Conservation (phyloP, 352 stramenopile genomes). For the Phytophthora multivora region DNA sequence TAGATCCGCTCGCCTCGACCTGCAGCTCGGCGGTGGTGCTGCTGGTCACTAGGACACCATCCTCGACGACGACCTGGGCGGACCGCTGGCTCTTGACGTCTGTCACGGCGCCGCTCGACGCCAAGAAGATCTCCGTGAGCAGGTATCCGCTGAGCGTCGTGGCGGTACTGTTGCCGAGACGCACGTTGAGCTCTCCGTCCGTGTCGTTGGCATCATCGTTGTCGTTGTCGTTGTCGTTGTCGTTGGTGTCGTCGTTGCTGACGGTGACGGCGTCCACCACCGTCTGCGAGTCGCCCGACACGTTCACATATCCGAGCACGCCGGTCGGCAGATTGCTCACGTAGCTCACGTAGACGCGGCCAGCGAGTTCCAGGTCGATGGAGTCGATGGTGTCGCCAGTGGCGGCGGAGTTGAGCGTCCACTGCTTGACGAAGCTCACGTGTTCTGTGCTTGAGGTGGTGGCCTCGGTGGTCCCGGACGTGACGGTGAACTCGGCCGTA, state of each 20-base stretch:
- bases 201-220: slow-evolving; percentile 27
- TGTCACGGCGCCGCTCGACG: slow-evolving; percentile 26
- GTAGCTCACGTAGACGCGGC: slow-evolving; percentile 36
- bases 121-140: slow-evolving; percentile 39
- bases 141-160: slow-evolving; percentile 29
- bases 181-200: slow-evolving; percentile 29
- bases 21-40: slow-evolving; percentile 31
- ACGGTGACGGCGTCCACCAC: slow-evolving; percentile 33
- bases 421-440: slow-evolving; percentile 36
- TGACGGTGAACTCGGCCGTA: slow-evolving; percentile 32
- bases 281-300: slow-evolving; percentile 34
- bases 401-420: slow-evolving; percentile 27
- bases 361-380: slow-evolving; percentile 33
- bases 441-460: slow-evolving; percentile 25
- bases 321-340: slow-evolving; percentile 24
- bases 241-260: slow-evolving; percentile 22
- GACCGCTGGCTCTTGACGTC: slow-evolving; percentile 34
- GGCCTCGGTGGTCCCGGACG: slow-evolving; percentile 17
- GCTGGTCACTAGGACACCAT: slow-evolving; percentile 31
- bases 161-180: slow-evolving; percentile 21
- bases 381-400: slow-evolving; percentile 25
- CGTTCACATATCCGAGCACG: slow-evolving; percentile 42
- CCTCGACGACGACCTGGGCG: slow-evolving; percentile 33
- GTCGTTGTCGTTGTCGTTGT: slow-evolving; percentile 24
- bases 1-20: slow-evolving; percentile 32